Evolutionary conservation across 371 early-diverging fungal genomes (phyloP), one percentile per base, ranked within the genome.

Genomic region (Zopfochytrium polystomum): DNA sequence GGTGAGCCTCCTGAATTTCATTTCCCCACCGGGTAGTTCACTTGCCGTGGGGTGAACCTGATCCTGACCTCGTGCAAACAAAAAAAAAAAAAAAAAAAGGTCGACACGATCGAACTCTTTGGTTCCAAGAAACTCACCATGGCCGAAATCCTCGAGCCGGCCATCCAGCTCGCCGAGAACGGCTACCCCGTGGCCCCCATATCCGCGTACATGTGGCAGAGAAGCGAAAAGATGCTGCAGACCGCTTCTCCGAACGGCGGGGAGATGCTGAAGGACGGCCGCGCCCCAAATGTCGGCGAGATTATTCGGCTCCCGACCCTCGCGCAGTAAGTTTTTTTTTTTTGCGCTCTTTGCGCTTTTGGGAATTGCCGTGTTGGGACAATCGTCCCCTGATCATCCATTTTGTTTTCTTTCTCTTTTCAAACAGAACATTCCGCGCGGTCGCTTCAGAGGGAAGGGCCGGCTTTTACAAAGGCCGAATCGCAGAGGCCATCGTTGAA

Each of bases 1-100:
- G 1, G 80, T 87, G 20, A 90, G 89, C 6, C 87, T 93, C 9
- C 96, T 94, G 5, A 91, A 92, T n/a, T 90, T 91, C 25, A 84
- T 89, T 3, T 82, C 84, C 22, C 90, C 88, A 50, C 43, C 43
- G 43, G 15, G 20, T 42, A 15, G 18, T 42, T 42, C 18, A 18
- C n/a, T n/a, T n/a, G n/a, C n/a, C n/a, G n/a, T n/a, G n/a, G 20
- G 15, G 43, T 42, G 43, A 42, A 42, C 20, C 43, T 42, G 20
- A 42, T 42, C 18, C 43, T 1, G 43, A 1, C 15, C 20, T 52
- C 7, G 60, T 52, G 25, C 52, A 51, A 4, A 51, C 43, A 15
- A n/a, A n/a, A n/a, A n/a, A n/a, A n/a, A n/a, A n/a, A n/a, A n/a
- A n/a, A n/a, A n/a, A n/a, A n/a, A n/a, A 86, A 91, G 85, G 78